Percentiles rank a stretch among this genome's conserved stretches.
These are phyloP conservation scores for Pythium sukuiense DNA, from an alignment of 352 stramenopile genomes.

Conservation along the genomic window DNA sequence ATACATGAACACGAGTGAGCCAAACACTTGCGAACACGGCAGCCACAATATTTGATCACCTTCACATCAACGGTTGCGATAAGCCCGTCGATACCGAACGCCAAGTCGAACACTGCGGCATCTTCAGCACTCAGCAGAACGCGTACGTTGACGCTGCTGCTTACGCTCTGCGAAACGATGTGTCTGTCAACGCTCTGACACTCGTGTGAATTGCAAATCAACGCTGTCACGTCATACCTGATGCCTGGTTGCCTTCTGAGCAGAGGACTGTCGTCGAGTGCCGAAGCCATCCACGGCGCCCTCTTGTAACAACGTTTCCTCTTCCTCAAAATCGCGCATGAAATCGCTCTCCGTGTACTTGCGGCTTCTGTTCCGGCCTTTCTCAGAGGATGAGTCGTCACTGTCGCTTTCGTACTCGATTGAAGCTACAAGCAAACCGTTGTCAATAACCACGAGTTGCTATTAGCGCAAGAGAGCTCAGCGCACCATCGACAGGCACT, in stretches of 20 bases:
- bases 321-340: constrained; percentile 78
- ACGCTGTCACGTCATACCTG: constrained; percentile 17
- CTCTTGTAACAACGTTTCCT: constrained; percentile 44
- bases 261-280: constrained; percentile 4
- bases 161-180: background rate
- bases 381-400: constrained; percentile 36
- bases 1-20: background rate
- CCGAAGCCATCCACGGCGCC: constrained; percentile 23
- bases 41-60: constrained; percentile 25
- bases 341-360: constrained; percentile 80
- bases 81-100: constrained; percentile 68
- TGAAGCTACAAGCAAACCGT: background rate
- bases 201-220: background rate
- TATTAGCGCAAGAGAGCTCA: background rate
- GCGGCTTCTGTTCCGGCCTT: constrained; percentile 40
- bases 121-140: constrained; percentile 69
- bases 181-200: background rate
- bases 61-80: constrained; percentile 60
- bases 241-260: background rate
- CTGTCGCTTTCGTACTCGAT: constrained; percentile 43
- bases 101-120: constrained; percentile 50
- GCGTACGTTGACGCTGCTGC: constrained; percentile 35
- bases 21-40: background rate
- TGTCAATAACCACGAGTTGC: background rate
- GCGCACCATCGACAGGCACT: constrained; percentile 17